Percentiles rank a stretch among this genome's conserved stretches.
Evolutionary conservation across 1,284 basidiomycete species (phyloP).

Genomic region (Ganoderma boninense): DNA sequence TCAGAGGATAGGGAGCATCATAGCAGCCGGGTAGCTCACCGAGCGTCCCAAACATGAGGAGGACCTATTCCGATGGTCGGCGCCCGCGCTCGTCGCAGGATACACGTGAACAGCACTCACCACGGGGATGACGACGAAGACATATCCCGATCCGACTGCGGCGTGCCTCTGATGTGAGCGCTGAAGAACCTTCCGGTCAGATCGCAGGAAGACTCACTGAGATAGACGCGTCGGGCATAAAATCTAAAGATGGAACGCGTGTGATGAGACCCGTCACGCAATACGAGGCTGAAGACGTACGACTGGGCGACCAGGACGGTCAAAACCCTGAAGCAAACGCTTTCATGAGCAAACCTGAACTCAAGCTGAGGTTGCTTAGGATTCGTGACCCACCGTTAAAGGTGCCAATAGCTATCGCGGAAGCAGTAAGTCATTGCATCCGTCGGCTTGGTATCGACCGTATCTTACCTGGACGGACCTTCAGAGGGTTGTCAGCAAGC

Average conservation of each 20-base stretch:
- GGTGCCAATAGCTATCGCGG: neutral
- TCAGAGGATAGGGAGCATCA: neutral
- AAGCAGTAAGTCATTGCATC: neutral
- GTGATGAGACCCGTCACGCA: too few relatives aligned
- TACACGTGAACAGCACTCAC: neutral
- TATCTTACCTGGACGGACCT: neutral
- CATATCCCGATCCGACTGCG: neutral
- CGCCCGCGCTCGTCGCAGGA: too few relatives aligned
- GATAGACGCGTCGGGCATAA: neutral
- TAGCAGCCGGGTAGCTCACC: neutral
- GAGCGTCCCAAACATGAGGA: neutral
- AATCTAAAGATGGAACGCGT: neutral
- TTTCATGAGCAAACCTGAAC: neutral
- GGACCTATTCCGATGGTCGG: neutral
- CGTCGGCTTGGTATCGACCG: neutral
- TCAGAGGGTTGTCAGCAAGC: neutral
- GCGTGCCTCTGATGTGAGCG: neutral
- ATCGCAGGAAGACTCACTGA: neutral
- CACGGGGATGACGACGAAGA: neutral
- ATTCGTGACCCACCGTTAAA: neutral
- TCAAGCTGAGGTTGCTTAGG: too few relatives aligned
- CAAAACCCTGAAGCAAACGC: neutral
- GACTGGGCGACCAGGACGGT: conserved; percentile 3
- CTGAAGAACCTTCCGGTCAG: neutral
- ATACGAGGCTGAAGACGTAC: neutral